Evolutionary conservation across 306 rosid species (phyloP).

Genomic region (Lupinus albus): DNA sequence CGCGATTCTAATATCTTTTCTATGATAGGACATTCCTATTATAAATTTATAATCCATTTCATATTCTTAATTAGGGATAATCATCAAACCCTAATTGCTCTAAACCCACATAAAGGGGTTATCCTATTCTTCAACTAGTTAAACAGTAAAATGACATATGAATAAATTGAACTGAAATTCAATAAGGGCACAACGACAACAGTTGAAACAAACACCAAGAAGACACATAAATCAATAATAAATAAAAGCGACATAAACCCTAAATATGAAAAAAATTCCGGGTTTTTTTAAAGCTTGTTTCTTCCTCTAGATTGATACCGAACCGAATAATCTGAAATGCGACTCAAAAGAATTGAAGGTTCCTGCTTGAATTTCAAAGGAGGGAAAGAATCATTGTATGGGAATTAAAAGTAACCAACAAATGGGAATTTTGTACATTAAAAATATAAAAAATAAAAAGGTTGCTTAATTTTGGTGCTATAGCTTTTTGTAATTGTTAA

Average conservation of each 20-base stretch:
- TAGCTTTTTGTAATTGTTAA: slow-evolving; percentile 37
- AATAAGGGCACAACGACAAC: too few species aligned
- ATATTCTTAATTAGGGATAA: background rate
- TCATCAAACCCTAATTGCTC: slow-evolving; percentile 16
- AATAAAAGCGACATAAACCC: slow-evolving; percentile 38
- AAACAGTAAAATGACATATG: slow-evolving; percentile 2
- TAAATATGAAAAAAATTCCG: slow-evolving; percentile 15
- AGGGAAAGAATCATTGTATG: slow-evolving; percentile 29
- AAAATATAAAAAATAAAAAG: background rate
- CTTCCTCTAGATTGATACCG: slow-evolving; percentile 6
- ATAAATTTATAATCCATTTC: background rate
- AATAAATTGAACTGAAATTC: slow-evolving; percentile 23
- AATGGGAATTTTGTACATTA: background rate
- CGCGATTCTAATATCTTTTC: too few species aligned
- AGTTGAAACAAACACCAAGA: too few species aligned
- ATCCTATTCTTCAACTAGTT: slow-evolving; percentile 11
- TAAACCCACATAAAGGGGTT: slow-evolving; percentile 13
- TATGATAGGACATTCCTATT: too few species aligned
- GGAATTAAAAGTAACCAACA: background rate
- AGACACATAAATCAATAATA: background rate
- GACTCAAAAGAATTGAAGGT: too few species aligned
- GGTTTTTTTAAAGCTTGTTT: background rate
- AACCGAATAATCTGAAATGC: too few species aligned
- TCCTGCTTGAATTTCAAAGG: slow-evolving; percentile 37
- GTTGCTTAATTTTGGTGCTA: background rate